phyloP scores from a whole-genome alignment of 345 rosid species.

The Linum trigynum region DNA sequence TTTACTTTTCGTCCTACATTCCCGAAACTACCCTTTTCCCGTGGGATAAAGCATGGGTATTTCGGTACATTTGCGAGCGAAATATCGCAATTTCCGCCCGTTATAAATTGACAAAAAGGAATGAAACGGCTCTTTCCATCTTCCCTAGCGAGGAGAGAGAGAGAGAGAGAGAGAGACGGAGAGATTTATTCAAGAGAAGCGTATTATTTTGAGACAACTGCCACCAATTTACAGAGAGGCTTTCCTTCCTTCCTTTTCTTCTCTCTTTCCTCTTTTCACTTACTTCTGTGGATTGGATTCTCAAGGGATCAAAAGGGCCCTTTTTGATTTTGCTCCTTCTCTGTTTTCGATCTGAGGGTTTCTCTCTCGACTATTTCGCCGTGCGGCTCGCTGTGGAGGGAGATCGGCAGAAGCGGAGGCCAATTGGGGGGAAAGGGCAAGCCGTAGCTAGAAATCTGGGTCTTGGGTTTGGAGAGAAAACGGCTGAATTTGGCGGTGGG shows the following conservation, averaged over 20 bases:
- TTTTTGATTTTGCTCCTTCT: not conserved
- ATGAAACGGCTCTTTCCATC: no score
- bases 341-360: not conserved
- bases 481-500: constrained; percentile 15
- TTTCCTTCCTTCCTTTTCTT: no score
- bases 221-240: constrained; percentile 12
- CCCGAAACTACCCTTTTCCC: no score
- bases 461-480: not conserved
- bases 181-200: no score
- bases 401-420: not conserved
- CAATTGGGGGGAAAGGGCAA: not conserved
- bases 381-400: not conserved
- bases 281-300: not conserved
- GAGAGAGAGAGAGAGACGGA: no score
- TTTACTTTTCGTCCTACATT: no score
- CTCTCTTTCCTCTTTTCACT: not conserved
- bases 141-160: no score
- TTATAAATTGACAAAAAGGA: no score
- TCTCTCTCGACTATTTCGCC: not conserved
- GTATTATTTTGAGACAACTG: constrained; percentile 2
- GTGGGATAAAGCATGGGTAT: no score
- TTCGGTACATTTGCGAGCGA: no score
- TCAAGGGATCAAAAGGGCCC: not conserved
- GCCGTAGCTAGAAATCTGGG: no score
- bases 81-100: no score